Conservation (phyloP, 768 basidiomycete species). For the Leccinum imitatum region DNA sequence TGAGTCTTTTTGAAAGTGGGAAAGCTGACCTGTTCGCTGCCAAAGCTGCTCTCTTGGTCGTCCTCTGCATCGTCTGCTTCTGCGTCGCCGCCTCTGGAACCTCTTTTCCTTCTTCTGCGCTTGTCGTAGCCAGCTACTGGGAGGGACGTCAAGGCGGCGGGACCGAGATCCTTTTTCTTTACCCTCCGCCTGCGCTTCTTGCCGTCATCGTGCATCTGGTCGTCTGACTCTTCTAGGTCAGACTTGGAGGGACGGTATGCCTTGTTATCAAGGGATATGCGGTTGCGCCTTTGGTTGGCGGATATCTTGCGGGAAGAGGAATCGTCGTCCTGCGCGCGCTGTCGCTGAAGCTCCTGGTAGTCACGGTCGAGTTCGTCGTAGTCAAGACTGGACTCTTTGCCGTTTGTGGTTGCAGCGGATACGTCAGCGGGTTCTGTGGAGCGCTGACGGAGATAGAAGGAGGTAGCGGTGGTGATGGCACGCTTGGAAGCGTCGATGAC, state of each 20-base stretch:
- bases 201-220: conserved; percentile 54
- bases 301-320: conserved; percentile 34
- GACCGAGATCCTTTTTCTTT: conserved; percentile 48
- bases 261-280: conserved; percentile 77
- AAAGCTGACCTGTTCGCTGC: conserved; percentile 42
- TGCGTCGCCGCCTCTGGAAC: conserved; percentile 42
- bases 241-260: conserved; percentile 72
- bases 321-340: conserved; percentile 23
- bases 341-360: conserved; percentile 41
- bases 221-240: conserved; percentile 66
- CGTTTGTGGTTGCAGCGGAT: conserved; percentile 40
- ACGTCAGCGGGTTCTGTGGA: conserved; percentile 52
- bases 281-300: conserved; percentile 47
- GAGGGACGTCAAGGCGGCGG: conserved; percentile 62
- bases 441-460: conserved; percentile 63
- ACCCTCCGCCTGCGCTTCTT: conserved; percentile 52
- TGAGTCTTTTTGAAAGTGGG: conserved; percentile 22
- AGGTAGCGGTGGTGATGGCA: conserved; percentile 51
- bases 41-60: conserved; percentile 41
- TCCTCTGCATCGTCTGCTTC: conserved; percentile 43
- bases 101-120: conserved; percentile 51
- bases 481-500: conserved; percentile 56
- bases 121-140: conserved; percentile 69
- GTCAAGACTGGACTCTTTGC: conserved; percentile 61
- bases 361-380: conserved; percentile 76